These are phyloP conservation scores for Nannochloropsis granulata DNA, from an alignment of 108 stramenopile species.

Conservation along the genomic window DNA sequence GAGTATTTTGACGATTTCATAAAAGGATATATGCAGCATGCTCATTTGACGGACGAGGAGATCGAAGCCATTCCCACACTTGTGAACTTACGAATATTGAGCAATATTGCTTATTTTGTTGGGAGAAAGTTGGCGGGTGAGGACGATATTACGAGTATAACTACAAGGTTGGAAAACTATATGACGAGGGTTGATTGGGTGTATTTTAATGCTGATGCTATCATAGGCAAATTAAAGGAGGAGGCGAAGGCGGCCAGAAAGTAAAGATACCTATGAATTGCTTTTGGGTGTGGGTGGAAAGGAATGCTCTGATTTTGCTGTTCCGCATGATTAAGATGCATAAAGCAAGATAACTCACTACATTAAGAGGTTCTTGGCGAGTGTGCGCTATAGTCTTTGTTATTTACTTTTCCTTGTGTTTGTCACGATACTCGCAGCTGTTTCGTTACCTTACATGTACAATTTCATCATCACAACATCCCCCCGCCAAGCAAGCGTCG, in stretches of 20 bases:
- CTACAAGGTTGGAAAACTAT: constrained; percentile 1
- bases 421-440: no score
- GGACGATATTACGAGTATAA: not conserved
- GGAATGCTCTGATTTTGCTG: no score
- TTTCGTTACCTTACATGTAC: no score
- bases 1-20: constrained; percentile 9
- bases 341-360: no score
- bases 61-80: not conserved
- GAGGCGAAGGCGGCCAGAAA: not conserved
- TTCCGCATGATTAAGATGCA: no score
- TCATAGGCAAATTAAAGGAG: not conserved
- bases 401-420: no score
- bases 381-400: no score
- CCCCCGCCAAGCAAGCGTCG: no score
- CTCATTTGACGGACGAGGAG: not conserved
- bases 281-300: no score
- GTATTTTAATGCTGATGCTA: not conserved
- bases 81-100: constrained; percentile 5
- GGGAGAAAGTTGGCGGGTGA: constrained; percentile 5
- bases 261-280: no score
- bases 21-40: not conserved
- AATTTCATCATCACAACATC: no score
- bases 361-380: no score
- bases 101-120: constrained; percentile 10
- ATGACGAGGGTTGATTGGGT: not conserved